Percentiles rank a stretch among this genome's conserved stretches.
These are phyloP conservation scores for Fusarium scirpi DNA, from an alignment of 2,329 filamentous ascomycete species.

Conservation along the genomic window DNA sequence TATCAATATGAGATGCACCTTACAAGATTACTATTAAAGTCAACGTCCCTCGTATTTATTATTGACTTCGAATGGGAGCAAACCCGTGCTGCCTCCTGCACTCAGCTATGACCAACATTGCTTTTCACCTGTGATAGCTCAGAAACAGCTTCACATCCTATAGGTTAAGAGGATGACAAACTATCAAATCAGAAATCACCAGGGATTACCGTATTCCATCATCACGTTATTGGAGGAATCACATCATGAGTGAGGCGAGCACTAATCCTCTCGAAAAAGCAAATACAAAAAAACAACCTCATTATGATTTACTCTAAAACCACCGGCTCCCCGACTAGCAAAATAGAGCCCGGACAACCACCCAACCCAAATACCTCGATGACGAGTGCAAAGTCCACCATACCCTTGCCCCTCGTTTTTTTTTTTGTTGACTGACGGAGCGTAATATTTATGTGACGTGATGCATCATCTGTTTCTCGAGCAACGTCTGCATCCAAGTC, in stretches of 20 bases:
- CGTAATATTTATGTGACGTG: constrained; percentile 31
- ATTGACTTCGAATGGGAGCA: not conserved
- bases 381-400: constrained; percentile 34
- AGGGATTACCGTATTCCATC: not conserved
- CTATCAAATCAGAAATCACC: not conserved
- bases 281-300: constrained; percentile 1
- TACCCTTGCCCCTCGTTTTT: not conserved
- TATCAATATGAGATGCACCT: not conserved
- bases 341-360: constrained; percentile 23
- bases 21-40: not conserved
- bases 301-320: not conserved
- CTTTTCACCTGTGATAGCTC: not conserved
- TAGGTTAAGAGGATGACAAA: not conserved
- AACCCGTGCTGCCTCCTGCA: not conserved
- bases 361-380: constrained; percentile 18
- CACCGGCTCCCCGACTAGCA: constrained; percentile 17
- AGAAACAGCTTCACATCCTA: not conserved
- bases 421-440: not conserved
- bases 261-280: constrained; percentile 1
- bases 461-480: constrained; percentile 32
- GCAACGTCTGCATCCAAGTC: constrained; percentile 22
- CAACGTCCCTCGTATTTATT: not conserved
- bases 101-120: not conserved
- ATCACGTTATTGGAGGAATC: constrained; percentile 5
- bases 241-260: not conserved